Evolutionary conservation across 2,329 filamentous ascomycete species (phyloP), one percentile per base, ranked within the genome.

Genomic region (Acrocalymma vagum): DNA sequence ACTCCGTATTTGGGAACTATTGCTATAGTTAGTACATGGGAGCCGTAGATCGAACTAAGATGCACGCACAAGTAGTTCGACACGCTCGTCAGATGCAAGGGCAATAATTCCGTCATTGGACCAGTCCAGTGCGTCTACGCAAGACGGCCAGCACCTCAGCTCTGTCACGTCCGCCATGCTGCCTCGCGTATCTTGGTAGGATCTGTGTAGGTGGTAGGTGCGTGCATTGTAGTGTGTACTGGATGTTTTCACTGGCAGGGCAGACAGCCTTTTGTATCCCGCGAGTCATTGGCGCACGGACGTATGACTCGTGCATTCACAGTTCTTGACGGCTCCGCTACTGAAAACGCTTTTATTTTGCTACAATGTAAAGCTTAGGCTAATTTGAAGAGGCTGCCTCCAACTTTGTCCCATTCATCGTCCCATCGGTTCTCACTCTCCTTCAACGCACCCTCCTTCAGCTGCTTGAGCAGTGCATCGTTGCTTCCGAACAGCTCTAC

Each of bases 321-420:
- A n/a, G n/a, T n/a, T n/a, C n/a, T n/a, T n/a, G n/a, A n/a, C n/a
- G n/a, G n/a, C n/a, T n/a, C n/a, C n/a, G n/a, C n/a, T n/a, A n/a
- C n/a, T n/a, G n/a, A n/a, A n/a, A n/a, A n/a, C n/a, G n/a, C n/a
- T n/a, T n/a, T n/a, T n/a, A n/a, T n/a, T n/a, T n/a, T n/a, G n/a
- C n/a, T n/a, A n/a, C n/a, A n/a, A n/a, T n/a, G n/a, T n/a, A n/a
- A n/a, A n/a, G n/a, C 3, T 40, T 29, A 45, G 10, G 52, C 38
- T 7, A 58, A 45, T 29, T 46, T 50, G 30, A 96, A 78, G 4
- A 95, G 71, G 30, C 79, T 81, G 9, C 87, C 90, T 6, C 92
- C 87, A 29, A 95, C 85, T 8, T 82, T 79, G 75, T 95, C 84
- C 94, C 94, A 99, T 65, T 96, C 91, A 54, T 91, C 87, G 57